Evolutionary conservation across 805 yeast genomes (phyloP).

Genomic region (Scheffersomyces stipitis): DNA sequence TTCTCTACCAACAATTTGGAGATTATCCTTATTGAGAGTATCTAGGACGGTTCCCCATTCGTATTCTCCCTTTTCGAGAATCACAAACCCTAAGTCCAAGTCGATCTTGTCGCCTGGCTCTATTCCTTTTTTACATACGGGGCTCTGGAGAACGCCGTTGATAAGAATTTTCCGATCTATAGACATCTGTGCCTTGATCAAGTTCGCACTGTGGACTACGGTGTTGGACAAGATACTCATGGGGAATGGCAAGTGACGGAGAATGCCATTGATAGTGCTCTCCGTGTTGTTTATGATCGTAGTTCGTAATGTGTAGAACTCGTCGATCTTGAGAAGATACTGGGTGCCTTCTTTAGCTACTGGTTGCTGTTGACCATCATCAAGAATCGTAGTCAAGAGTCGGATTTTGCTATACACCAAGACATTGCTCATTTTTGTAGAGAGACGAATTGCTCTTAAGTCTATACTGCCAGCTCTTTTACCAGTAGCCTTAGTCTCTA

Average conservation of each 20-base stretch:
- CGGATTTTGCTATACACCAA: slow-evolving; percentile 36
- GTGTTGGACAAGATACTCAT: slow-evolving; percentile 9
- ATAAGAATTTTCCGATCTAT: slow-evolving; percentile 60
- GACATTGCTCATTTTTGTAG: slow-evolving; percentile 57
- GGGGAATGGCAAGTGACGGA: slow-evolving; percentile 58
- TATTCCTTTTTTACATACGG: slow-evolving; percentile 35
- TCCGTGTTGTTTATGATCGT: slow-evolving; percentile 49
- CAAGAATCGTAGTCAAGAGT: slow-evolving; percentile 23
- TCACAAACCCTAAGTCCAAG: slow-evolving; percentile 55
- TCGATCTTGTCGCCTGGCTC: slow-evolving; percentile 41
- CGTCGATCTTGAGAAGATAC: slow-evolving; percentile 41
- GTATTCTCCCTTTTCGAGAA: slow-evolving; percentile 75
- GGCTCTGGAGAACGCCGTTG: slow-evolving; percentile 70
- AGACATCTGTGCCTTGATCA: slow-evolving; percentile 24
- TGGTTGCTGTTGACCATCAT: slow-evolving; percentile 10
- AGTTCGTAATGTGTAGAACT: slow-evolving; percentile 52
- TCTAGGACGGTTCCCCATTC: slow-evolving; percentile 65
- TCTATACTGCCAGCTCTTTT: slow-evolving; percentile 58
- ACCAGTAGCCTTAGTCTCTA: slow-evolving; percentile 9
- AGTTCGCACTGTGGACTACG: slow-evolving; percentile 4
- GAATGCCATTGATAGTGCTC: slow-evolving; percentile 47
- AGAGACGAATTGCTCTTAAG: slow-evolving; percentile 62
- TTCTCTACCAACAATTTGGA: slow-evolving; percentile 26
- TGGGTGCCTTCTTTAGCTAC: slow-evolving; percentile 24
- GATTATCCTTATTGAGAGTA: slow-evolving; percentile 13